Evolutionary conservation across 2,329 filamentous ascomycete genomes (phyloP).

Genomic region (Trichoderma oligosporum): DNA sequence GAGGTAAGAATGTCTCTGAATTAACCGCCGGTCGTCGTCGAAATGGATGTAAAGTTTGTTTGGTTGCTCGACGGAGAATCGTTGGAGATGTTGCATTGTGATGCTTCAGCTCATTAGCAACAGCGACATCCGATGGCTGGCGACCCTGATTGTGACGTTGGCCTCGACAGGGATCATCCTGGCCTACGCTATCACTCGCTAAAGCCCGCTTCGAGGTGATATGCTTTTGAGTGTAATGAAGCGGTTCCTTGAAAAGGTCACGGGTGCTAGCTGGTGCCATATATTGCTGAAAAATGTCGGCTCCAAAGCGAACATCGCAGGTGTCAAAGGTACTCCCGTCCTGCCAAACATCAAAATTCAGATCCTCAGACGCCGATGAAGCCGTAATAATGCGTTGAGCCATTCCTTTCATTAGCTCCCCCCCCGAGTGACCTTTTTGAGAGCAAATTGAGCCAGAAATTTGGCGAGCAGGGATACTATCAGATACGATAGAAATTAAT

Average conservation of each 20-base stretch:
- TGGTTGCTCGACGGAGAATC: constrained; percentile 18
- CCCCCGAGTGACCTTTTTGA: constrained; percentile 1
- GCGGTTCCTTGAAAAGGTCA: constrained; percentile 28
- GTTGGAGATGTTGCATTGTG: constrained; percentile 19
- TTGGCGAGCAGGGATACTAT: constrained; percentile 17
- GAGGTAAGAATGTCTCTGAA: constrained; percentile 34
- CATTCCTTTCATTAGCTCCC: constrained; percentile 7
- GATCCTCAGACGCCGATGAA: not conserved
- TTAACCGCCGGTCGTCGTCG: constrained; percentile 32
- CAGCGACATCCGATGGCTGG: constrained; percentile 6
- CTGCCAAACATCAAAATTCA: constrained; percentile 18
- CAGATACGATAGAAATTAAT: constrained; percentile 18
- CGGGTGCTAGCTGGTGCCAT: constrained; percentile 13
- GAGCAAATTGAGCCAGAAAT: constrained; percentile 6
- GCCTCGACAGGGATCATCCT: constrained; percentile 21
- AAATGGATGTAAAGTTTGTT: constrained; percentile 22
- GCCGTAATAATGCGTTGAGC: not conserved
- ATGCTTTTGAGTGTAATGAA: constrained; percentile 26
- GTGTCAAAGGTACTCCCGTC: constrained; percentile 14
- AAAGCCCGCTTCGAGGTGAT: constrained; percentile 14
- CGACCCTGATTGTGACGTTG: constrained; percentile 17
- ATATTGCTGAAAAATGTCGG: not conserved
- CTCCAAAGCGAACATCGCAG: not conserved
- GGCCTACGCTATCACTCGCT: constrained; percentile 20
- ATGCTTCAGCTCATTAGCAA: constrained; percentile 3